Evolutionary conservation across 441 rosid species (phyloP).

Genomic region (Croton setiger): DNA sequence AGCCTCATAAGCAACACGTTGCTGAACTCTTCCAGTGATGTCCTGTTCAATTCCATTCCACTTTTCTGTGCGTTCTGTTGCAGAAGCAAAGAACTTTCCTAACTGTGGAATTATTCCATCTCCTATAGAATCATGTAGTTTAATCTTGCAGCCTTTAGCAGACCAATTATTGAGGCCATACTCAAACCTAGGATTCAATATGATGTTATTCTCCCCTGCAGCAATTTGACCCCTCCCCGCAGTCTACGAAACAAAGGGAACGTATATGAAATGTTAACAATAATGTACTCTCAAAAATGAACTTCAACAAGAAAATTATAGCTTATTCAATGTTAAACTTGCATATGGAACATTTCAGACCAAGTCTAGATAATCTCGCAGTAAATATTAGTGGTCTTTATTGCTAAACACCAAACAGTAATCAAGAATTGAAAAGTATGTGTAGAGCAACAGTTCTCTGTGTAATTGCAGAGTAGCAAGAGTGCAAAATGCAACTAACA

Average conservation of each 20-base stretch:
- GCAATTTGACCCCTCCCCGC: conserved; percentile 20
- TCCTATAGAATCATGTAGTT: conserved; percentile 60
- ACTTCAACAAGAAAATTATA: not conserved
- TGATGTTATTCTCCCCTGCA: conserved; percentile 45
- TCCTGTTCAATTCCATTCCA: conserved; percentile 94
- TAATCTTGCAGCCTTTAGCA: conserved; percentile 61
- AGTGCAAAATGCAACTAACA: not conserved
- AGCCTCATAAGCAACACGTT: conserved; percentile 59
- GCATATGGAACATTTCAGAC: not conserved
- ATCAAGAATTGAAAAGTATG: not conserved
- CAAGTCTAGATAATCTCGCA: too few species aligned
- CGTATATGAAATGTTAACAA: not conserved
- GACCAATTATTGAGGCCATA: conserved; percentile 84
- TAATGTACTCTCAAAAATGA: not conserved
- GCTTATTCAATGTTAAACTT: not conserved
- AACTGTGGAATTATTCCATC: conserved; percentile 58
- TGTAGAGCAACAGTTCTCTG: not conserved
- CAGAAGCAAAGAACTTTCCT: conserved; percentile 70
- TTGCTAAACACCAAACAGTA: not conserved
- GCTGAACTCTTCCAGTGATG: conserved; percentile 63
- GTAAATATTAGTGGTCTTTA: too few species aligned
- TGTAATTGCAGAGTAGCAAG: not conserved
- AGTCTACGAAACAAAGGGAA: conserved; percentile 18
- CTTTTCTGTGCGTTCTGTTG: conserved; percentile 62
- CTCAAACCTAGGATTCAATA: conserved; percentile 66